A percentile compares a stretch with the other conserved stretches of the same genome.
These are phyloP conservation scores for Ceratobasidium sp. DNA, from an alignment of 1,284 basidiomycete species.

Conservation along the genomic window DNA sequence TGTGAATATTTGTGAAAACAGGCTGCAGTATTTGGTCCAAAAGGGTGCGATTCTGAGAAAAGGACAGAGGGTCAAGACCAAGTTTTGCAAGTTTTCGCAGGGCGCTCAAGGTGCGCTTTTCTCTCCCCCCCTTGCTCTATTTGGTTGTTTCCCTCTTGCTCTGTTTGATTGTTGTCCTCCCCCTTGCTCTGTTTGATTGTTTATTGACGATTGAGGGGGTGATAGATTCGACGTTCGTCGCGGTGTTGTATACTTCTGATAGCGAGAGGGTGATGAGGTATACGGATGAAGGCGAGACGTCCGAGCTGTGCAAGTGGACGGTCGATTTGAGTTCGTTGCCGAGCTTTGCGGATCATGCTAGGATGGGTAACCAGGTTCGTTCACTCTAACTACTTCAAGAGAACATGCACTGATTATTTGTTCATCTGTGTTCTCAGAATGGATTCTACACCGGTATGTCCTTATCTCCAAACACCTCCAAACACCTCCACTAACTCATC, in stretches of 20 bases:
- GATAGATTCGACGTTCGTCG: constrained; percentile 81
- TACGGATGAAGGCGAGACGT: constrained; percentile 82
- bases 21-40: constrained; percentile 81
- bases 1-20: constrained; percentile 82
- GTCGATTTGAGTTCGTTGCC: constrained; percentile 82
- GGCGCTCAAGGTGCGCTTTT: constrained; percentile 48
- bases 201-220: not conserved
- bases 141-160: too few species aligned
- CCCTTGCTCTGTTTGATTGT: too few species aligned
- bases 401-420: not conserved
- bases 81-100: constrained; percentile 65
- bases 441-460: constrained; percentile 83
- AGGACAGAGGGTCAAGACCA: constrained; percentile 83
- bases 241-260: constrained; percentile 81
- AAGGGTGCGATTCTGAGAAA: constrained; percentile 87
- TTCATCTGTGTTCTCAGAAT: not conserved
- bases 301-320: constrained; percentile 86
- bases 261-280: constrained; percentile 81
- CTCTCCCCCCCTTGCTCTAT: not conserved
- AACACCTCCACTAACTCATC: not conserved
- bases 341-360: constrained; percentile 77
- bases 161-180: too few species aligned
- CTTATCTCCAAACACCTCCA: not conserved
- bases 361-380: constrained; percentile 21
- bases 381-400: not conserved